Conservation (phyloP, 305 asterid species). For the Fraxinus paxiana region DNA sequence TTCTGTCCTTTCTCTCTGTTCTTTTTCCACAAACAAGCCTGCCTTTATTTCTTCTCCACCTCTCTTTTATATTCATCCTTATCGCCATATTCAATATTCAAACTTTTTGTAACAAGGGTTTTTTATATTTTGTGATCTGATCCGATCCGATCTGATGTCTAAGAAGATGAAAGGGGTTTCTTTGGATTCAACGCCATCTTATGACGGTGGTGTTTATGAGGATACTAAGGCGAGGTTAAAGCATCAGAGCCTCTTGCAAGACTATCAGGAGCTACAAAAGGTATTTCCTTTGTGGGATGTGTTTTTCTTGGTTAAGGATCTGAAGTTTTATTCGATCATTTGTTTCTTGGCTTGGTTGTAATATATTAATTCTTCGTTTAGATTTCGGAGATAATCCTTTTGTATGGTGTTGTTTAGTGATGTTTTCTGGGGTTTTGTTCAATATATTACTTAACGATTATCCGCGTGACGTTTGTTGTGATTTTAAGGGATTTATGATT, state of each 20-base stretch:
- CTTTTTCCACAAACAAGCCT: constrained; percentile 30
- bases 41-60: constrained; percentile 42
- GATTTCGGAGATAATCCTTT: neutral
- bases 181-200: constrained; percentile 29
- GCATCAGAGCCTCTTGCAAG: constrained; percentile 64
- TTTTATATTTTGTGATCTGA: constrained; percentile 36
- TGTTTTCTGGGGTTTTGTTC: neutral
- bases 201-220: constrained; percentile 31
- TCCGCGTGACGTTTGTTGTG: neutral
- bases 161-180: constrained; percentile 52
- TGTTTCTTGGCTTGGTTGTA: constrained; percentile 21
- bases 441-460: neutral
- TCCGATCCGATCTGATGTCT: constrained; percentile 67
- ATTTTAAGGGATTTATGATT: neutral
- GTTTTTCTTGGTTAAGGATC: constrained; percentile 21
- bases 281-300: constrained; percentile 32
- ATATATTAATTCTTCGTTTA: neutral
- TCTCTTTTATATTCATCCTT: constrained; percentile 29
- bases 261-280: constrained; percentile 61
- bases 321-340: constrained; percentile 19
- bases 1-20: constrained; percentile 30
- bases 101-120: constrained; percentile 22
- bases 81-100: constrained; percentile 39
- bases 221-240: constrained; percentile 46
- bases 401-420: neutral